phyloP scores from a whole-genome alignment of 1,284 basidiomycete species.

The Abortiporus biennis region DNA sequence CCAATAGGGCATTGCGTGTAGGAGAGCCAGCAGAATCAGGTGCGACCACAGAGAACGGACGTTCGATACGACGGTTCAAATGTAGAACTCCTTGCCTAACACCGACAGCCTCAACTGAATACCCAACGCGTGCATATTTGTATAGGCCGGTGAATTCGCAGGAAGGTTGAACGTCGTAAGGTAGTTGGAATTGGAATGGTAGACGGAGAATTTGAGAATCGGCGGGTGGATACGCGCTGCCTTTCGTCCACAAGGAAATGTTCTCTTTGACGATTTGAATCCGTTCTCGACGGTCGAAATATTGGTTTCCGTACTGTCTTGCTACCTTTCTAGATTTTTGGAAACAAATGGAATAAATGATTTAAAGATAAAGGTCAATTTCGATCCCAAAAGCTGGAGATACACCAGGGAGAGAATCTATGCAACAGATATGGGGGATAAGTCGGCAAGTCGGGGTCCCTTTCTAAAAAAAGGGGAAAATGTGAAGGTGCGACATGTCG shows the following conservation, averaged over 20 bases:
- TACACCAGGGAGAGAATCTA: not conserved
- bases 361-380: not conserved
- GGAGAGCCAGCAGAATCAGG: slow-evolving; percentile 9
- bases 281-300: not conserved
- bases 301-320: not conserved
- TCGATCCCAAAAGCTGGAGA: not conserved
- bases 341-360: too few species aligned
- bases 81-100: slow-evolving; percentile 14
- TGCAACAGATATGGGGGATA: too few species aligned
- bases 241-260: slow-evolving; percentile 13
- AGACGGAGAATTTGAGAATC: slow-evolving; percentile 15
- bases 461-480: too few species aligned
- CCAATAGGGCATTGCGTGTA: slow-evolving; percentile 1
- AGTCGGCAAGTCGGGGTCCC: too few species aligned
- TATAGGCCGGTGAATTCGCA: slow-evolving; percentile 10
- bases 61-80: slow-evolving; percentile 10
- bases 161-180: slow-evolving; percentile 16
- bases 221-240: slow-evolving; percentile 15
- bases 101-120: slow-evolving; percentile 15
- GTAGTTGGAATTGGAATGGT: slow-evolving; percentile 18
- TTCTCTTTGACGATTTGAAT: not conserved
- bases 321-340: too few species aligned
- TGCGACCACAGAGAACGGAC: slow-evolving; percentile 17
- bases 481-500: too few species aligned
- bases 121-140: slow-evolving; percentile 10